Conservation (phyloP, 164 flowering plant species). For the Vitis rupestris region DNA sequence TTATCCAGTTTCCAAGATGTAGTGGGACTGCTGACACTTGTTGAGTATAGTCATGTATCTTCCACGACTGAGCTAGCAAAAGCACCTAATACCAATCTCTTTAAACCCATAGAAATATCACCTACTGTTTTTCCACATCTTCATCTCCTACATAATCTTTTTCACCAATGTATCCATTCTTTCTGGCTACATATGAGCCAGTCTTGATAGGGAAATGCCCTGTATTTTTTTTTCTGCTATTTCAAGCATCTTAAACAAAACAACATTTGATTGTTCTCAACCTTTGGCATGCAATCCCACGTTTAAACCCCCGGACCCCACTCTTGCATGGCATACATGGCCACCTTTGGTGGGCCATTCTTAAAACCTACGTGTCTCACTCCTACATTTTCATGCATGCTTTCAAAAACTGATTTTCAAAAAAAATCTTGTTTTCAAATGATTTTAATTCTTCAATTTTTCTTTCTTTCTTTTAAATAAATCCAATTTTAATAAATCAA, state of each 20-base stretch:
- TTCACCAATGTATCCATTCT: slow-evolving; percentile 80
- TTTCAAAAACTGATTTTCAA: too few species aligned
- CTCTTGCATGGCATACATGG: too few species aligned
- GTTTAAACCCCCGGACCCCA: too few species aligned
- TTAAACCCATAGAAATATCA: slow-evolving; percentile 86
- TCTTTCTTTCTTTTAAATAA: too few species aligned
- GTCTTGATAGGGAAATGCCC: slow-evolving; percentile 89
- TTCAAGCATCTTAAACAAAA: slow-evolving; percentile 62
- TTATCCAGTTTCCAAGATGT: slow-evolving; percentile 39
- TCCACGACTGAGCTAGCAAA: slow-evolving; percentile 41
- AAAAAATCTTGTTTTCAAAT: too few species aligned
- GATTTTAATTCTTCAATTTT: too few species aligned
- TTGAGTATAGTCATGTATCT: slow-evolving; percentile 24
- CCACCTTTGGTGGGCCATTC: too few species aligned
- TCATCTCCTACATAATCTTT: slow-evolving; percentile 47
- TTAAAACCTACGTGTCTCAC: too few species aligned
- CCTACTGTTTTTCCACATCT: slow-evolving; percentile 78
- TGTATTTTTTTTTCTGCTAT: slow-evolving; percentile 77
- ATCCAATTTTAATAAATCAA: too few species aligned
- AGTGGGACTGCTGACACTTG: slow-evolving; percentile 24
- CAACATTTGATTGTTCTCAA: slow-evolving; percentile 84
- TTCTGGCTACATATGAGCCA: slow-evolving; percentile 77
- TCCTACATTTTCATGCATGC: too few species aligned
- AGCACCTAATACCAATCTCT: slow-evolving; percentile 52
- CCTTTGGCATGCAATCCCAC: slow-evolving; percentile 42